Conservation (phyloP, 2,329 filamentous ascomycete genomes). For the Alternaria sp. region DNA sequence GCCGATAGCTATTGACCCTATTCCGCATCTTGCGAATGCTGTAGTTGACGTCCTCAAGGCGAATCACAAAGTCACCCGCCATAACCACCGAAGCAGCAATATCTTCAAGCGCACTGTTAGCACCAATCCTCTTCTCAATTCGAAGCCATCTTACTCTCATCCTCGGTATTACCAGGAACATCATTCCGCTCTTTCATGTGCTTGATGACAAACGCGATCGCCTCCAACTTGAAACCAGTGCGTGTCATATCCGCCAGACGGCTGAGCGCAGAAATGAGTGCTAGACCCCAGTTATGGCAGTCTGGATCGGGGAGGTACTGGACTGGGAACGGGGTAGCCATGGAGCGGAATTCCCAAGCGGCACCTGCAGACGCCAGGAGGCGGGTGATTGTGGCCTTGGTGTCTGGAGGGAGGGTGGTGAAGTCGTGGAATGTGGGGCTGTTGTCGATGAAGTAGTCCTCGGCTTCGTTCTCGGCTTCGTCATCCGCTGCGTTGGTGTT, state of each 20-base stretch:
- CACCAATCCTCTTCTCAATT: not conserved
- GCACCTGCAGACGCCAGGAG: not conserved
- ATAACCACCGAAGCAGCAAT: not conserved
- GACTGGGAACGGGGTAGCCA: not conserved
- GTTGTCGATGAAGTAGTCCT: not conserved
- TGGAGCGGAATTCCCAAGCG: not conserved
- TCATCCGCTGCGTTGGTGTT: not conserved
- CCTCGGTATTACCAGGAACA: not conserved
- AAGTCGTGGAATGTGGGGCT: not conserved
- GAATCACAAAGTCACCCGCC: not conserved
- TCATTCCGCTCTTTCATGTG: not conserved
- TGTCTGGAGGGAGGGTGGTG: not conserved
- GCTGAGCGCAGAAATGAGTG: not conserved
- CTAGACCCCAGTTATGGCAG: not conserved
- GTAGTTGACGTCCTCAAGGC: not conserved
- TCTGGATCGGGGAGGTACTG: slow-evolving; percentile 1
- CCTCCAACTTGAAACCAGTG: not conserved
- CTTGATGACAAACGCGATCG: not conserved
- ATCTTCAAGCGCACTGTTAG: not conserved
- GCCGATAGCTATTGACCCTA: not conserved
- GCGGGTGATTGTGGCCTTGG: not conserved
- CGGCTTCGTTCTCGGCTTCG: not conserved
- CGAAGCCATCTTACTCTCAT: not conserved
- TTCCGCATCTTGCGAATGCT: not conserved
- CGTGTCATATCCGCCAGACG: not conserved